Evolutionary conservation across 164 flowering plant genomes (phyloP).

Genomic region (Aristolochia californica): DNA sequence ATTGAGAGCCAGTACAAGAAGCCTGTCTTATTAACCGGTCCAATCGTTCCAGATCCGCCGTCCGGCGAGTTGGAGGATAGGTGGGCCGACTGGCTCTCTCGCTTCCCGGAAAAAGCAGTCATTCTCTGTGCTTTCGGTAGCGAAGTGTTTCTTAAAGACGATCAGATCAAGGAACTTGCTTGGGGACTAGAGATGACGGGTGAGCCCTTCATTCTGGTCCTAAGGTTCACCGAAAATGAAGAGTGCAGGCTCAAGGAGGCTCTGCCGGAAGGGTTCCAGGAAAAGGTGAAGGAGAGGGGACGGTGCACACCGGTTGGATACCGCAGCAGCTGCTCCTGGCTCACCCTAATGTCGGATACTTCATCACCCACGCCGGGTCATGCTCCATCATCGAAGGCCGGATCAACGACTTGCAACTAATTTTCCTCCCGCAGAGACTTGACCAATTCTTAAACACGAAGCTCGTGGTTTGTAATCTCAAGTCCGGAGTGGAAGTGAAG

Average conservation of each 20-base stretch:
- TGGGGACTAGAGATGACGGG: slow-evolving; percentile 12
- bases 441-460: slow-evolving; percentile 39
- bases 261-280: slow-evolving; percentile 9
- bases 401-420: slow-evolving; percentile 32
- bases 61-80: neutral
- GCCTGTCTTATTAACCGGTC: slow-evolving; percentile 12
- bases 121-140: slow-evolving; percentile 16
- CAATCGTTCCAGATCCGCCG: neutral
- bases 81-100: slow-evolving; percentile 10
- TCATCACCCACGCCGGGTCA: slow-evolving; percentile 44
- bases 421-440: slow-evolving; percentile 28
- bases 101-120: slow-evolving; percentile 9
- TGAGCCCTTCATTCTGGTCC: slow-evolving; percentile 10
- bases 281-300: slow-evolving; percentile 12
- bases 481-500: slow-evolving; percentile 40
- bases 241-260: neutral
- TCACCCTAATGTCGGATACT: slow-evolving; percentile 46
- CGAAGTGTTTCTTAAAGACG: slow-evolving; percentile 4
- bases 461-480: slow-evolving; percentile 28
- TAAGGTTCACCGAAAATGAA: slow-evolving; percentile 2
- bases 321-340: slow-evolving; percentile 19
- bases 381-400: slow-evolving; percentile 38
- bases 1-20: slow-evolving; percentile 6
- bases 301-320: slow-evolving; percentile 15
- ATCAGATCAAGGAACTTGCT: slow-evolving; percentile 12